Conservation (phyloP, 306 rosid genomes). For the Astragalus glycyphyllos region DNA sequence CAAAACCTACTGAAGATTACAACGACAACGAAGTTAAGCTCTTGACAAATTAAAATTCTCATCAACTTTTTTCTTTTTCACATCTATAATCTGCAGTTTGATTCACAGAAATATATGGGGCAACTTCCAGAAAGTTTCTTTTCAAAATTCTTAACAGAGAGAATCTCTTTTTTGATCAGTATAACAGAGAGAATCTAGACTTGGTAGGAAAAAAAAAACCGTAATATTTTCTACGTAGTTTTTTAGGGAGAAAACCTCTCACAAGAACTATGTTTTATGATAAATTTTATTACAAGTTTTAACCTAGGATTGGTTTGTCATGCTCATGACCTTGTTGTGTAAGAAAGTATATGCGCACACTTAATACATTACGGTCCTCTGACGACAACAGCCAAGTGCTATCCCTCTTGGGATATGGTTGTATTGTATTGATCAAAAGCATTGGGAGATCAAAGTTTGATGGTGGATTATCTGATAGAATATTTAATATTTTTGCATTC, state of each 20-base stretch:
- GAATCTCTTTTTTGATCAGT: no score
- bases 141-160: slow-evolving; percentile 7
- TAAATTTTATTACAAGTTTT: no score
- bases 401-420: no score
- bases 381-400: background rate
- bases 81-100: slow-evolving; percentile 19
- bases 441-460: no score
- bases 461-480: background rate
- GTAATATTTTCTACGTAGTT: background rate
- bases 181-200: background rate
- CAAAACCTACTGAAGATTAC: slow-evolving; percentile 53
- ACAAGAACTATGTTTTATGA: background rate
- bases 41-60: slow-evolving; percentile 52
- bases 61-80: background rate
- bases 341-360: background rate
- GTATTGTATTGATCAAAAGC: no score
- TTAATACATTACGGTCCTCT: background rate
- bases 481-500: background rate
- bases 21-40: slow-evolving; percentile 55
- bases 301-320: background rate
- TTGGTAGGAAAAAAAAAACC: background rate
- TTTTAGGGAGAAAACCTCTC: background rate
- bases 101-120: slow-evolving; percentile 7
- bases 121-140: background rate
- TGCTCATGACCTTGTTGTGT: background rate